Conservation (phyloP, 192 early-diverging fungal species). For the Backusella luteola region DNA sequence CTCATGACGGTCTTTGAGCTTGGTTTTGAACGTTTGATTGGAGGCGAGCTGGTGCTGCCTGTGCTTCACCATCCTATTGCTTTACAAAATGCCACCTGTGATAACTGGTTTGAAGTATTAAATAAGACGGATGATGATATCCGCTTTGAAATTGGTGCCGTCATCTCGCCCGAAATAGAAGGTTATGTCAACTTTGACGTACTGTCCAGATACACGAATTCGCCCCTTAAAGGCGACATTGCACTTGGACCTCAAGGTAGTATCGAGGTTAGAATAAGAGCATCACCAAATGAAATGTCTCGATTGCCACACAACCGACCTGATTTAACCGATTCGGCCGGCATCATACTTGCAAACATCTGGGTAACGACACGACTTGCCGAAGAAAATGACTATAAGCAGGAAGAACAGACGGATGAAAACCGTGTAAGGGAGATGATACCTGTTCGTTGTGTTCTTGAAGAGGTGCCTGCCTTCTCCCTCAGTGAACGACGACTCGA, state of each 20-base stretch:
- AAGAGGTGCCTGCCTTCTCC: conserved; percentile 68
- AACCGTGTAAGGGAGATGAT: conserved; percentile 60
- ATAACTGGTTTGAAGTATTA: conserved; percentile 79
- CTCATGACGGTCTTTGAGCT: conserved; percentile 72
- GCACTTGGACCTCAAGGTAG: conserved; percentile 61
- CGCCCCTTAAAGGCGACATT: conserved; percentile 67
- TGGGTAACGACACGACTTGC: conserved; percentile 60
- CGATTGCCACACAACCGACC: conserved; percentile 57
- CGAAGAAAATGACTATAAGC: conserved; percentile 35
- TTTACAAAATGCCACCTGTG: conserved; percentile 57
- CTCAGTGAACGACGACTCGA: conserved; percentile 67
- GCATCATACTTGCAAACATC: conserved; percentile 65
- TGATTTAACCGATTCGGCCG: conserved; percentile 57
- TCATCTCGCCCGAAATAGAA: conserved; percentile 58
- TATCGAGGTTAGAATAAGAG: conserved; percentile 69
- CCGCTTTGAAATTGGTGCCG: conserved; percentile 72
- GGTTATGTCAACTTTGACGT: conserved; percentile 68
- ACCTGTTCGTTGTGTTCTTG: conserved; percentile 60
- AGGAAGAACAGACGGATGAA: not conserved
- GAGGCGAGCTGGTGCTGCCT: conserved; percentile 70
- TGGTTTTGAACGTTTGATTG: conserved; percentile 65
- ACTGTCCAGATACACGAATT: conserved; percentile 79
- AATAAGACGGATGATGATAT: conserved; percentile 78
- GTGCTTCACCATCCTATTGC: conserved; percentile 66
- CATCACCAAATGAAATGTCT: conserved; percentile 59